Conservation (phyloP, 176 grass and related monocot species). For the Dactylis glomerata region DNA sequence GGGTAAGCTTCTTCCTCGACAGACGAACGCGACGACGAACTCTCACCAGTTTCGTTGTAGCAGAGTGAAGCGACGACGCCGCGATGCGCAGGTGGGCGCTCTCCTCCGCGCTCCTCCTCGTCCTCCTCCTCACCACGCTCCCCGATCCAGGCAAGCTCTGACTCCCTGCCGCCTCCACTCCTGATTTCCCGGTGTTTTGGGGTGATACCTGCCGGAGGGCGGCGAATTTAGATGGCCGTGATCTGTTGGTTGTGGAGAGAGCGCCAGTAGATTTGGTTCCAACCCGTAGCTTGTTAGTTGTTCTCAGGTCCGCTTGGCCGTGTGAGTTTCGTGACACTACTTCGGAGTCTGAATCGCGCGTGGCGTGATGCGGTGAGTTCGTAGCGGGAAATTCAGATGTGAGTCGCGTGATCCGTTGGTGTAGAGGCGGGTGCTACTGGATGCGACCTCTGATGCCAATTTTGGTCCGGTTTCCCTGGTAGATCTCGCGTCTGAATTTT, state of each 20-base stretch:
- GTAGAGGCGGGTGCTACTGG: background rate
- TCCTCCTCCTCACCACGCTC: slow-evolving; percentile 73
- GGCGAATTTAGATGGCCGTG: background rate
- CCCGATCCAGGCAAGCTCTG: slow-evolving; percentile 62
- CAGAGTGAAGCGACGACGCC: slow-evolving; percentile 20
- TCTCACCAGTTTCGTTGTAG: background rate
- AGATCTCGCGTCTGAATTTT: slow-evolving; percentile 14
- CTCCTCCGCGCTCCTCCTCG: slow-evolving; percentile 69
- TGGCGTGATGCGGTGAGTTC: background rate
- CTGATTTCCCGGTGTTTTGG: background rate
- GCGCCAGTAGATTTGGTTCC: background rate
- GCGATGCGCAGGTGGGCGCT: slow-evolving; percentile 84
- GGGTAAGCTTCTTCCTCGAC: background rate
- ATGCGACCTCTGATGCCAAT: background rate
- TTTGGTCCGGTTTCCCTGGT: background rate
- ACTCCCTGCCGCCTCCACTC: background rate
- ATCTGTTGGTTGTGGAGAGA: background rate
- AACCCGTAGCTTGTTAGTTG: too few relatives aligned
- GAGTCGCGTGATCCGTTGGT: background rate
- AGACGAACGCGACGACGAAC: slow-evolving; percentile 16
- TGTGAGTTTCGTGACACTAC: background rate
- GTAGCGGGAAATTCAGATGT: background rate
- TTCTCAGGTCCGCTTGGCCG: accelerated
- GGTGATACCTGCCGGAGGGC: too few relatives aligned
- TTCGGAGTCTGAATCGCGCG: background rate